A percentile compares a stretch with the other conserved stretches of the same genome.
phyloP scores from a whole-genome alignment of 139 green algal genomes.

The Chlamydomonas incerta region DNA sequence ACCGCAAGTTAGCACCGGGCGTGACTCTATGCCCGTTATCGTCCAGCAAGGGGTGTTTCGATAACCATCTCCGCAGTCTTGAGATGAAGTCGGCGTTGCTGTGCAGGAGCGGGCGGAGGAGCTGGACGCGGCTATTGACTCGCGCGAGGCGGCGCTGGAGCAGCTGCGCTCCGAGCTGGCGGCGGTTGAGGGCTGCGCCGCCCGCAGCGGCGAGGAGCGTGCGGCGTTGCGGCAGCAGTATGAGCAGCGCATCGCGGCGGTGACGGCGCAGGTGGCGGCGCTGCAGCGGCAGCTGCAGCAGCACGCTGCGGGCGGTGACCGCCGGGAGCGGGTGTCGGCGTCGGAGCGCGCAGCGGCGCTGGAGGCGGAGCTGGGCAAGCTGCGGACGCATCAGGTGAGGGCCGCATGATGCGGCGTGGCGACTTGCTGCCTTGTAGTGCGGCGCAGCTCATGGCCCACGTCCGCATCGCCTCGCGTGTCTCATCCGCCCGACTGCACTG shows the following conservation, averaged over 20 bases:
- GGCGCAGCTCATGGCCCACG: too few species aligned
- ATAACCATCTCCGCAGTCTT: too few species aligned
- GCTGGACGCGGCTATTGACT: conserved; percentile 38
- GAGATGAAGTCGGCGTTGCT: too few species aligned
- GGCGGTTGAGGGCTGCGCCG: conserved; percentile 23
- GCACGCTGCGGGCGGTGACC: not conserved
- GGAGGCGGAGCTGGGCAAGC: conserved; percentile 20
- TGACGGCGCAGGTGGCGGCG: conserved; percentile 1
- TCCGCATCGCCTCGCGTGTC: too few species aligned
- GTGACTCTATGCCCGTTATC: too few species aligned
- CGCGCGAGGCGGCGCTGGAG: conserved; percentile 21
- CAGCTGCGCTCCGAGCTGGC: conserved; percentile 36
- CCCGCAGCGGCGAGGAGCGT: conserved; percentile 29
- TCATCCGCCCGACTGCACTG: not conserved
- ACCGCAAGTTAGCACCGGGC: too few species aligned
- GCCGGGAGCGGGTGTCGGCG: not conserved
- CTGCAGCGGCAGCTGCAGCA: conserved; percentile 44
- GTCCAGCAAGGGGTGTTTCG: too few species aligned
- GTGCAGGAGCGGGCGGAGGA: conserved; percentile 28
- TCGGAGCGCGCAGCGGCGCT: not conserved
- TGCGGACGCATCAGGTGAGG: conserved; percentile 37
- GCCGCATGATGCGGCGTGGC: too few species aligned
- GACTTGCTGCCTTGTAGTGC: too few species aligned
- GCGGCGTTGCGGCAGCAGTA: conserved; percentile 30
- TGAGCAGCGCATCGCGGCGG: conserved; percentile 39